Percentiles rank a stretch among this genome's conserved stretches.
phyloP scores from a whole-genome alignment of 2,329 filamentous ascomycete genomes.

The Hypoxylon sp. region DNA sequence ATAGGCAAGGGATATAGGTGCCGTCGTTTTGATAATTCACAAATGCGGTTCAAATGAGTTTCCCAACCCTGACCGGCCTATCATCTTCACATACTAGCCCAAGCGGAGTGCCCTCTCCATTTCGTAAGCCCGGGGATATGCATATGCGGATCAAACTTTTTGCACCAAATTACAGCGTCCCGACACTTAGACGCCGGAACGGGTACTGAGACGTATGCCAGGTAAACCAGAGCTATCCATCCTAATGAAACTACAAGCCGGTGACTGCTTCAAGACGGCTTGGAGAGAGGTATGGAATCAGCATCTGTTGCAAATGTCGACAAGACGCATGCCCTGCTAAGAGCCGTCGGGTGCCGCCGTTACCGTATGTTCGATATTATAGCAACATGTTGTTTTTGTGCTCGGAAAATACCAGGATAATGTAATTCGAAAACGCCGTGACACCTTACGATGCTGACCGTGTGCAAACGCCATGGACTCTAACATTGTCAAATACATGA shows the following conservation, averaged over 20 bases:
- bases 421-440: slow-evolving; percentile 61
- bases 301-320: slow-evolving; percentile 27
- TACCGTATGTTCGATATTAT: slow-evolving; percentile 44
- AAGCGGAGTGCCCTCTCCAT: slow-evolving; percentile 19
- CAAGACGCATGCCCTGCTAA: slow-evolving; percentile 9
- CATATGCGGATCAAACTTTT: slow-evolving; percentile 11
- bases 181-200: background rate
- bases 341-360: slow-evolving; percentile 27
- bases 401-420: slow-evolving; percentile 46
- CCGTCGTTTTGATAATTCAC: slow-evolving; percentile 30
- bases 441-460: slow-evolving; percentile 71
- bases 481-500: slow-evolving; percentile 66
- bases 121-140: slow-evolving; percentile 5
- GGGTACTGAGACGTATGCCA: slow-evolving; percentile 10
- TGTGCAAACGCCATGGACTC: slow-evolving; percentile 63
- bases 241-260: slow-evolving; percentile 10
- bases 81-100: slow-evolving; percentile 21
- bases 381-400: slow-evolving; percentile 41
- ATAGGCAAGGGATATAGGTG: slow-evolving; percentile 43
- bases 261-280: slow-evolving; percentile 4
- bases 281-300: slow-evolving; percentile 6
- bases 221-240: slow-evolving; percentile 13
- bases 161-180: slow-evolving; percentile 13
- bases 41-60: slow-evolving; percentile 20
- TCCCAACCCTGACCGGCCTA: slow-evolving; percentile 22